A percentile compares a stretch with the other conserved stretches of the same genome.
Evolutionary conservation across 1,139 yeast species (phyloP).

Genomic region (Yamadazyma oceani): DNA sequence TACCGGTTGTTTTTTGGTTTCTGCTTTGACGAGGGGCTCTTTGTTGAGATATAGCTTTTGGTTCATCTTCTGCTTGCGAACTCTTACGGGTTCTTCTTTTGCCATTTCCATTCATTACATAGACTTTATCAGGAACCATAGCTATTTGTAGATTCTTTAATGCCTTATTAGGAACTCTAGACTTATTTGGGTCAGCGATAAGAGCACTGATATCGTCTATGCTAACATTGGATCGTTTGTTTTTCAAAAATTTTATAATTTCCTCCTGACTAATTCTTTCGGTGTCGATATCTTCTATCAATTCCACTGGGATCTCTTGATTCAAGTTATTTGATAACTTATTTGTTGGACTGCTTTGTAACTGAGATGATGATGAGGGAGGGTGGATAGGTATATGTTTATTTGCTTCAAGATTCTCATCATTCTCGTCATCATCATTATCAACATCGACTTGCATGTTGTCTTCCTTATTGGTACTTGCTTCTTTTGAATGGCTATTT

Average conservation of each 20-base stretch:
- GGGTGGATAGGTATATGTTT: not conserved
- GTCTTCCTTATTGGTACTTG: not conserved
- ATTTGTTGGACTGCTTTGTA: constrained; percentile 1
- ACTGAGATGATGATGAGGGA: constrained; percentile 3
- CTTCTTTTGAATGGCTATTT: constrained; percentile 1
- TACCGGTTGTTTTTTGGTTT: not conserved
- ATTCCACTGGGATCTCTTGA: not conserved
- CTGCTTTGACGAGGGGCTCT: not conserved
- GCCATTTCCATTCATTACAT: constrained; percentile 5
- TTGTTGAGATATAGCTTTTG: not conserved
- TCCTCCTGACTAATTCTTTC: constrained; percentile 10
- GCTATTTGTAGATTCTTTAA: constrained; percentile 10
- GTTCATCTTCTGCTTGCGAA: no score
- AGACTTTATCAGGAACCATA: constrained; percentile 16
- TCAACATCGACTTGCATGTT: constrained; percentile 2
- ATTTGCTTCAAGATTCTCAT: constrained; percentile 1
- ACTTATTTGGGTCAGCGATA: not conserved
- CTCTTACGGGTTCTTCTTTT: constrained; percentile 5
- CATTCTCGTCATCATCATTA: constrained; percentile 2
- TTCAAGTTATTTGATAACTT: not conserved
- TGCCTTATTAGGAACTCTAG: not conserved
- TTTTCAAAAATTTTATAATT: constrained; percentile 6
- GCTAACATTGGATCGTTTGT: not conserved
- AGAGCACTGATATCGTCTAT: not conserved
- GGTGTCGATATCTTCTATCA: not conserved